Evolutionary conservation across 2,329 filamentous ascomycete genomes (phyloP), one percentile per base, ranked within the genome.

Genomic region (Aspergillus fructus): DNA sequence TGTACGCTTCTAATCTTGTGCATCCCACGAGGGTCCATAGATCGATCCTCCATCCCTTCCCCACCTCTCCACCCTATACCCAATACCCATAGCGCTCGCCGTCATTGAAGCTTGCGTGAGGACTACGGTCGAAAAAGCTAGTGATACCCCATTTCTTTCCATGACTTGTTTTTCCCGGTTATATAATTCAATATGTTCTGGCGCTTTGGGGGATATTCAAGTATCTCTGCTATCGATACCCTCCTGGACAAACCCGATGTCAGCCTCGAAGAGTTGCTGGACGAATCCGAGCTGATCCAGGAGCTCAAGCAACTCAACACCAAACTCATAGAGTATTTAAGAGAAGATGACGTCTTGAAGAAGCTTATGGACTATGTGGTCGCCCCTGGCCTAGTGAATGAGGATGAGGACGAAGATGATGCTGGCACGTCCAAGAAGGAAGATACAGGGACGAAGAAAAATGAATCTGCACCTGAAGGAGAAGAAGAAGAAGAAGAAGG

Each of bases 141-240:
- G 59, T 56, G 53, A 62, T 65, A 63, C 56, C 34, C 33, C 27
- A 48, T n/a, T 55, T 49, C 57, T 64, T 72, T 70, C 66, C 71
- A 75, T 75, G 73, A 74, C 66, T 71, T 61, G 66, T 67, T 67
- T 63, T 62, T 64, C 59, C 57, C 64, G 61, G 62, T 66, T 68
- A 67, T 69, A 68, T 74, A 76, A 67, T 71, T 70, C 87, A 93
- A 77, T 81, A 99, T 99, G 94, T 99, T 99, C 79, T 99, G 94
- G 94, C 89, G 93, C 79, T 99, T 97, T 84, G 93, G 94, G 84
- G 92, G 92, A 73, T 97, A 97, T 84, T 91, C 93, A 83, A 96
- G 91, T 83, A 89, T 96, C 78, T 97, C 93, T 70, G 89, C 93
- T 72, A 91, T 99, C 77, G 94, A 97, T 78, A 92, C 89, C 67